Conservation (phyloP, 164 flowering plant species). For the Aristolochia contorta region DNA sequence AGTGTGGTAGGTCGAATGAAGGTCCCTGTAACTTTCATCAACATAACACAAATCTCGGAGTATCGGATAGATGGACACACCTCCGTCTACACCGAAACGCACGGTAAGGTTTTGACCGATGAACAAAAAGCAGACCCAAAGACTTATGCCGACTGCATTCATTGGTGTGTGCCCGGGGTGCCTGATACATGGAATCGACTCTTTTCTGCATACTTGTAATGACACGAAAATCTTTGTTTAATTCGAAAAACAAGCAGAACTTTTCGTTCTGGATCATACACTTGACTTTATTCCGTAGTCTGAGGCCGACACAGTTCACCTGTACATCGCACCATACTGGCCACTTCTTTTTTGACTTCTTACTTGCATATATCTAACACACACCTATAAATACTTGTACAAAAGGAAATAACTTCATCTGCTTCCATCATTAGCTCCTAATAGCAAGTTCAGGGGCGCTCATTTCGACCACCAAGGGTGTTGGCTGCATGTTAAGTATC, state of each 20-base stretch:
- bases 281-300: too few relatives aligned
- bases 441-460: conserved; percentile 34
- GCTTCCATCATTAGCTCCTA: conserved; percentile 20
- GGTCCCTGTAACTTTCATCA: conserved; percentile 60
- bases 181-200: conserved; percentile 86
- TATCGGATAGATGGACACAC: conserved; percentile 78
- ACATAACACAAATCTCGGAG: conserved; percentile 80
- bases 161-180: conserved; percentile 91
- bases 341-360: too few relatives aligned
- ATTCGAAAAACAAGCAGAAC: too few relatives aligned
- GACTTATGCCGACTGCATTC: conserved; percentile 79
- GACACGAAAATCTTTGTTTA: too few relatives aligned
- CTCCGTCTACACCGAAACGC: conserved; percentile 60
- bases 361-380: too few relatives aligned
- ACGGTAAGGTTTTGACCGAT: conserved; percentile 61
- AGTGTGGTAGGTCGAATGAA: conserved; percentile 49
- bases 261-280: too few relatives aligned
- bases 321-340: background rate
- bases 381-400: background rate
- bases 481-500: conserved; percentile 22
- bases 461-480: conserved; percentile 35
- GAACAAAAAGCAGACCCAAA: conserved; percentile 66
- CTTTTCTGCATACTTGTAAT: conserved; percentile 12
- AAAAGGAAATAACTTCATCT: background rate
- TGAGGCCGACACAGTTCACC: background rate